Conservation (phyloP, 2,329 filamentous ascomycete species). For the Xylariaceae sp. region DNA sequence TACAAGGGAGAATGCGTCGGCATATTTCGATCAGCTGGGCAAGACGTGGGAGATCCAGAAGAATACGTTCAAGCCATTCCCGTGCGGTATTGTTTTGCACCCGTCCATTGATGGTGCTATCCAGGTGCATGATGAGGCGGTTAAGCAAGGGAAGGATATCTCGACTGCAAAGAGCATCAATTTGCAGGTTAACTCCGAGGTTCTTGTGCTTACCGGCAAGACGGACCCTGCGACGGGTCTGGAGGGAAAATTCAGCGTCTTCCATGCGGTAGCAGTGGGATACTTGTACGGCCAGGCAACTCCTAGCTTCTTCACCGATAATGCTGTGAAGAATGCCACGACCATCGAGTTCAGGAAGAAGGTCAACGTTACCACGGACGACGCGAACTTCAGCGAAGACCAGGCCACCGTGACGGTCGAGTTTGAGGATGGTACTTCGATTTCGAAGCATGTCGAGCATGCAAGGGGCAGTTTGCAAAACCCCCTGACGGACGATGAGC, state of each 20-base stretch:
- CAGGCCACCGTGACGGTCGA: constrained; percentile 33
- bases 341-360: constrained; percentile 35
- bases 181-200: constrained; percentile 45
- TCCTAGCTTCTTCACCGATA: constrained; percentile 46
- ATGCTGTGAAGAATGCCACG: constrained; percentile 37
- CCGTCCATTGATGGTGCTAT: constrained; percentile 49
- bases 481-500: constrained; percentile 38
- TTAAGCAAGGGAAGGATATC: constrained; percentile 26
- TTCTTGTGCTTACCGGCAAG: constrained; percentile 49
- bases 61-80: constrained; percentile 54
- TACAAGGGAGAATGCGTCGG: constrained; percentile 35
- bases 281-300: constrained; percentile 47
- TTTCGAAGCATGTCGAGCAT: constrained; percentile 43
- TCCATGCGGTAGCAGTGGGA: constrained; percentile 47
- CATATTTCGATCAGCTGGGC: constrained; percentile 35
- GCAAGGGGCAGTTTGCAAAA: constrained; percentile 46
- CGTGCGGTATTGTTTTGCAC: constrained; percentile 53
- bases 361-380: constrained; percentile 40
- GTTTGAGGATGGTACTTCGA: constrained; percentile 34
- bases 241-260: constrained; percentile 52
- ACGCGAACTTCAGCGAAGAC: constrained; percentile 35
- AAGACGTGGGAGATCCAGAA: constrained; percentile 45
- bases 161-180: constrained; percentile 32
- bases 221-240: constrained; percentile 44
- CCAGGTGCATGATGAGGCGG: constrained; percentile 39